Evolutionary conservation across 2,329 filamentous ascomycete species (phyloP).

Genomic region (Phoma sp.): DNA sequence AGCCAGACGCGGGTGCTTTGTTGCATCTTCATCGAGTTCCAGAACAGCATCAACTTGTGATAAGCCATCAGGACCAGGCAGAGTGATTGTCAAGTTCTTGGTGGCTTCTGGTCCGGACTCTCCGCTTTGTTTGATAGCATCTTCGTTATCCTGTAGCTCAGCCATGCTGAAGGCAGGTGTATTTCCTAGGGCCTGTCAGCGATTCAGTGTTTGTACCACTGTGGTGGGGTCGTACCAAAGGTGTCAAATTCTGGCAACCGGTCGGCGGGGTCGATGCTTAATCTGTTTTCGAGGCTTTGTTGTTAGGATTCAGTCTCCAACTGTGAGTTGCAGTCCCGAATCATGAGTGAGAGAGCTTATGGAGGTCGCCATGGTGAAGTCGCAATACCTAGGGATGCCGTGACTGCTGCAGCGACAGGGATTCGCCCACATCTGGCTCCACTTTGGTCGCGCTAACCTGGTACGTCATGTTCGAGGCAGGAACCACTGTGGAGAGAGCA

Average conservation of each 20-base stretch:
- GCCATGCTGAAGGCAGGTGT: slow-evolving; percentile 1
- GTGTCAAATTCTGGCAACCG: not conserved
- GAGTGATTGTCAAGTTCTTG: slow-evolving; percentile 13
- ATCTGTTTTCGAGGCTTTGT: not conserved
- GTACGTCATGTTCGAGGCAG: slow-evolving; percentile 14
- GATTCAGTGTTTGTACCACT: not conserved
- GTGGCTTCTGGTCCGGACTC: not conserved
- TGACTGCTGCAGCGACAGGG: slow-evolving; percentile 8
- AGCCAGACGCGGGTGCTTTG: slow-evolving; percentile 25
- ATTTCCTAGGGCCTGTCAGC: not conserved
- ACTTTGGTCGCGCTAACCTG: slow-evolving; percentile 10
- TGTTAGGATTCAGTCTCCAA: not conserved
- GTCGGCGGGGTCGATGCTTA: not conserved
- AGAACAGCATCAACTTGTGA: slow-evolving; percentile 12
- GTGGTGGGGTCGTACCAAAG: not conserved
- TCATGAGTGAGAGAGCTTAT: not conserved
- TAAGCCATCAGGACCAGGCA: slow-evolving; percentile 16
- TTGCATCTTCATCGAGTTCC: slow-evolving; percentile 20
- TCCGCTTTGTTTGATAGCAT: not conserved
- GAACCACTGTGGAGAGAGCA: slow-evolving; percentile 2
- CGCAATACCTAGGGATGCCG: slow-evolving; percentile 9
- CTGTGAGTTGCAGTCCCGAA: not conserved
- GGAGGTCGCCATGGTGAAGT: slow-evolving; percentile 2
- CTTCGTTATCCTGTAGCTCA: slow-evolving; percentile 3
- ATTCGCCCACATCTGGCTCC: slow-evolving; percentile 10